Evolutionary conservation across 257 asterid species (phyloP).

Genomic region (Solanum commersonii): DNA sequence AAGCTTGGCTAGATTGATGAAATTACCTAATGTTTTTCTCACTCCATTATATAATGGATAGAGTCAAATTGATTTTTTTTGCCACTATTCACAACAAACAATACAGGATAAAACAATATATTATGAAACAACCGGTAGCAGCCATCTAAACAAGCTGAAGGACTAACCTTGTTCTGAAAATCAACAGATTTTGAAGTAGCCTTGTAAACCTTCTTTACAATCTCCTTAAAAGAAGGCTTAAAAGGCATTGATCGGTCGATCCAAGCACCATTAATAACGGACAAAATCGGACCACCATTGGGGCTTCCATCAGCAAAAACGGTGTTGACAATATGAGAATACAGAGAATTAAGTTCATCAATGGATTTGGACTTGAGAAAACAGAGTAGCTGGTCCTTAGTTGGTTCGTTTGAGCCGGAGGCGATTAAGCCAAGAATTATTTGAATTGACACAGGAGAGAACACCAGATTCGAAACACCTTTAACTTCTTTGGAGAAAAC

Average conservation of each 20-base stretch:
- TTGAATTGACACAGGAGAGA: constrained; percentile 13
- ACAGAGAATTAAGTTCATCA: constrained; percentile 13
- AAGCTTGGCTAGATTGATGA: background rate
- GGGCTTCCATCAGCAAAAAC: constrained; percentile 38
- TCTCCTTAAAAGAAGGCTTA: constrained; percentile 27
- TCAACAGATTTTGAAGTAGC: constrained; percentile 37
- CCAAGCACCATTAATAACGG: constrained; percentile 52
- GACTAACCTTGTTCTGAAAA: constrained; percentile 36
- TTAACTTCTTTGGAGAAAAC: constrained; percentile 25
- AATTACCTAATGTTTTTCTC: background rate
- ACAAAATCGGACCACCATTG: constrained; percentile 27
- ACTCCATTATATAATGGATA: background rate
- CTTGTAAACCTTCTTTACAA: constrained; percentile 25
- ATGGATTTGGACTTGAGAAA: constrained; percentile 5
- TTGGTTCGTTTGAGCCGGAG: background rate
- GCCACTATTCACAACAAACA: background rate
- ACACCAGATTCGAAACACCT: constrained; percentile 2
- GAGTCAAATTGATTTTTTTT: background rate
- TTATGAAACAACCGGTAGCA: background rate
- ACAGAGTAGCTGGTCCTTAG: background rate
- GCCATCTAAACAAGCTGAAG: background rate
- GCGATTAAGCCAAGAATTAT: constrained; percentile 5
- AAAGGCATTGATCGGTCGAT: constrained; percentile 27
- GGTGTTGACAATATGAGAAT: constrained; percentile 31
- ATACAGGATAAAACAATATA: background rate